Evolutionary conservation across 2,329 filamentous ascomycete species (phyloP).

Genomic region (Juglanconis sp.): DNA sequence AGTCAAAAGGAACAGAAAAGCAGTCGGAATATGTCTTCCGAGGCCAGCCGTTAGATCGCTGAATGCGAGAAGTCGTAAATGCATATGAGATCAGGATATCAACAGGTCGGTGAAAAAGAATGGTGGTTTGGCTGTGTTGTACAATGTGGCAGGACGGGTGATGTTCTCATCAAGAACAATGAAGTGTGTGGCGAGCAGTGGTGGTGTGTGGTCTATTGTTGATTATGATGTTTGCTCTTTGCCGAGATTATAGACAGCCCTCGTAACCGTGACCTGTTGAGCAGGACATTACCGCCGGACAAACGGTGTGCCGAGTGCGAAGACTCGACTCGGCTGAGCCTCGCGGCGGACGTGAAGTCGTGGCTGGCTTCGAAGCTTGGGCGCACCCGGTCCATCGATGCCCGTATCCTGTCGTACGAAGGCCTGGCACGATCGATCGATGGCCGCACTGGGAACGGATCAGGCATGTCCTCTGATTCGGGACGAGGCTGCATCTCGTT

Average conservation of each 20-base stretch:
- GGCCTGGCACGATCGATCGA: constrained; percentile 70
- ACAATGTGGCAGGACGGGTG: constrained; percentile 5
- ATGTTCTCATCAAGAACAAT: not conserved
- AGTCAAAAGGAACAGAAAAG: constrained; percentile 5
- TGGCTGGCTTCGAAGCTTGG: constrained; percentile 82
- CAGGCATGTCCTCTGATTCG: constrained; percentile 17
- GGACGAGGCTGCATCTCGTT: constrained; percentile 43
- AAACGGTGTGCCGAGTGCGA: constrained; percentile 45
- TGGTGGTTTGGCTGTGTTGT: constrained; percentile 10
- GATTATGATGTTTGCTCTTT: constrained; percentile 23
- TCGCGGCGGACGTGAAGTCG: constrained; percentile 88
- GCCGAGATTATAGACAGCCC: constrained; percentile 27
- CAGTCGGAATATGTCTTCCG: not conserved
- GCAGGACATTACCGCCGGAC: constrained; percentile 10
- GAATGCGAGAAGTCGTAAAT: constrained; percentile 15
- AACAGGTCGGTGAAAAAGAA: constrained; percentile 10
- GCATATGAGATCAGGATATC: constrained; percentile 16
- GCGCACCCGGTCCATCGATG: constrained; percentile 81
- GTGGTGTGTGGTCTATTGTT: not conserved
- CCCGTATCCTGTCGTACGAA: constrained; percentile 83
- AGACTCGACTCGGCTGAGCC: constrained; percentile 80
- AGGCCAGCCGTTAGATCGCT: constrained; percentile 14
- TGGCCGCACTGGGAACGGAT: constrained; percentile 37
- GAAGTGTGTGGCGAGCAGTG: not conserved
- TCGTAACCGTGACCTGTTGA: constrained; percentile 24